Evolutionary conservation across 352 stramenopile genomes (phyloP).

Genomic region (Phytophthora sp.): DNA sequence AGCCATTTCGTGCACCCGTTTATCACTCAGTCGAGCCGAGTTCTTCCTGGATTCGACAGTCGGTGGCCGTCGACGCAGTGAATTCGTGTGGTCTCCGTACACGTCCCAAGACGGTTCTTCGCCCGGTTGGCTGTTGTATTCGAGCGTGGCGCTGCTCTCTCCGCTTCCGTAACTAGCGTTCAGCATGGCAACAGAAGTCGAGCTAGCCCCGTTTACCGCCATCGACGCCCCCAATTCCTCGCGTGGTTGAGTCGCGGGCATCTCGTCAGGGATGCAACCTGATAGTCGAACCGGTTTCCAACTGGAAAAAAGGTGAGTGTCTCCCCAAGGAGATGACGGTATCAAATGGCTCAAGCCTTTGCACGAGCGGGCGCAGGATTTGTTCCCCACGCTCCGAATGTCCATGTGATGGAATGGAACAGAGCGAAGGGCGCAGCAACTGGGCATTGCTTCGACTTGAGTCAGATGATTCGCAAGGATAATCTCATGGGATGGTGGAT

Average conservation of each 20-base stretch:
- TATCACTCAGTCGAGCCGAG: constrained; percentile 44
- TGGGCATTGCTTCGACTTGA: constrained; percentile 19
- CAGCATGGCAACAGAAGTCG: constrained; percentile 29
- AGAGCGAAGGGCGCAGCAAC: constrained; percentile 20
- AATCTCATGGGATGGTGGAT: constrained; percentile 23
- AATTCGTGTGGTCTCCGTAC: constrained; percentile 18
- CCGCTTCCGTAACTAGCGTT: constrained; percentile 32
- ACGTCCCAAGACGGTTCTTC: constrained; percentile 27
- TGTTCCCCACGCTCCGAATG: constrained; percentile 35
- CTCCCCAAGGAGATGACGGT: constrained; percentile 19
- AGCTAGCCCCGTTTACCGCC: constrained; percentile 23
- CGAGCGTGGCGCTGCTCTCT: constrained; percentile 31
- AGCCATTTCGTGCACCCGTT: constrained; percentile 44
- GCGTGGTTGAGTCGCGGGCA: constrained; percentile 13
- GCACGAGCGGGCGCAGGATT: constrained; percentile 27
- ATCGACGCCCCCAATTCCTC: constrained; percentile 21
- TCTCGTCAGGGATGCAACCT: not conserved
- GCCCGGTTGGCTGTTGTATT: constrained; percentile 25
- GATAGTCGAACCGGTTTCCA: constrained; percentile 10
- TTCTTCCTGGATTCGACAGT: constrained; percentile 22
- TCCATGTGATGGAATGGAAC: constrained; percentile 23
- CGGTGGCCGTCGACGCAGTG: constrained; percentile 13
- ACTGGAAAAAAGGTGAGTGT: constrained; percentile 10
- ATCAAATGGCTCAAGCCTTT: constrained; percentile 15
- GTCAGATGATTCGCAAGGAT: constrained; percentile 37